phyloP scores from a whole-genome alignment of 2,329 filamentous ascomycete species.

The Colletotrichum eleusines region DNA sequence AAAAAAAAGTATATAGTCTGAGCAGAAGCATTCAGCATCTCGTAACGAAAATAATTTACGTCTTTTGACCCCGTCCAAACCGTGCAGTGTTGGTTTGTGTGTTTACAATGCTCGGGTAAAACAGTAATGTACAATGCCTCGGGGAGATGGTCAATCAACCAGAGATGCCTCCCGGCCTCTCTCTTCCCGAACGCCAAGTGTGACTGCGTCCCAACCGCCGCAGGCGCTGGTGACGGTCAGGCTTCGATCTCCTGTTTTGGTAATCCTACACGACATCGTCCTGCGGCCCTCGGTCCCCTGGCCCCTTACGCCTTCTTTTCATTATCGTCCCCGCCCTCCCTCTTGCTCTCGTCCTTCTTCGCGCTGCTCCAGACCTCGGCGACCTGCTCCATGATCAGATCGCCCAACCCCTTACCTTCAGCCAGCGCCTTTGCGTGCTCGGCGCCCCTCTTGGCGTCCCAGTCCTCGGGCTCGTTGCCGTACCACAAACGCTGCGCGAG shows the following conservation, averaged over 20 bases:
- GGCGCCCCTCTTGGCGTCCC: conserved; percentile 64
- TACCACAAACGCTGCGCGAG: conserved; percentile 67
- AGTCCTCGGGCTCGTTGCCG: conserved; percentile 67
- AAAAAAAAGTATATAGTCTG: conserved; percentile 17
- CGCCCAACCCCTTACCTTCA: conserved; percentile 67
- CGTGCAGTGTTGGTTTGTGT: background rate
- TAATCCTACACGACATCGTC: conserved; percentile 15
- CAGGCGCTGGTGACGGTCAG: background rate
- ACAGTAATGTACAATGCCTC: conserved; percentile 34
- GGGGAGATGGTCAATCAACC: conserved; percentile 24
- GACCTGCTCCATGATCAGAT: conserved; percentile 68
- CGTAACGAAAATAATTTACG: background rate
- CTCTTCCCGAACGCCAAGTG: conserved; percentile 10
- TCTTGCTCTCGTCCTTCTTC: conserved; percentile 47
- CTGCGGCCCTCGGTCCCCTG: background rate
- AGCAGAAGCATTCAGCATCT: background rate
- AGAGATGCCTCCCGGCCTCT: background rate
- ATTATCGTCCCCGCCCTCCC: conserved; percentile 27
- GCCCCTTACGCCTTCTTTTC: conserved; percentile 38
- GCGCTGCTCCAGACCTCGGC: conserved; percentile 62
- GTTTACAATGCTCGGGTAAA: conserved; percentile 2
- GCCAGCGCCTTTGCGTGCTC: conserved; percentile 66
- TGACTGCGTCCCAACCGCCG: background rate
- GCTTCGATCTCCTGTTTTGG: background rate
- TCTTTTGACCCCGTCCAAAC: conserved; percentile 9